Base-by-base conservation (phyloP, 2,329 filamentous ascomycete species). In the Alternaria viburni region DNA sequence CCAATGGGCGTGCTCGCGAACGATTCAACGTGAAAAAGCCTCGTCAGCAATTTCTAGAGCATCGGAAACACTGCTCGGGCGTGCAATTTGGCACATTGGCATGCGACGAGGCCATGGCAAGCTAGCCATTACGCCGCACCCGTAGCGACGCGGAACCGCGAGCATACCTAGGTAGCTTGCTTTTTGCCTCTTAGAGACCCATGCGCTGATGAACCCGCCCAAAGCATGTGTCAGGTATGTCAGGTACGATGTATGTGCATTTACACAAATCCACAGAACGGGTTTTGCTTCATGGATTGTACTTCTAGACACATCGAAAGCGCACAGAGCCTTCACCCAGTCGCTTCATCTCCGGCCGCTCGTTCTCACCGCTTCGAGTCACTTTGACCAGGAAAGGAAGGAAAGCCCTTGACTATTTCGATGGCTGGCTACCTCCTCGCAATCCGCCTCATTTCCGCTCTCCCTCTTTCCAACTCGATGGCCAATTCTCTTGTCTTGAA, bases 401-500 rank as follows among this genome's bases (percentile, higher is more conserved):
- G 49, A 41, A 52, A 52, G 28, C 30, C 49, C 19, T 50, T 17
- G 9, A 41, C 13, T 21, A 43, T 19, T 23, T 15, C 28, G 44
- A 23, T 45, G 12, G 50, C 15, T 57, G 75, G 30, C 70, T 67
- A 71, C 52, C 77, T 65, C 60, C 66, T 64, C 30, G 69, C 72
- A 49, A 78, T 74, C 60, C 74, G 66, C 49, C 71, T 67, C 45
- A 68, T 62, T 64, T 77, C 76, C 23, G 65, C 70, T 54, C 72
- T 71, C 11, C 77, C 77, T 57, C 77, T 69, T 59, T 77, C 72
- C 59, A 79, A 56, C 64, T 78, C 76, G n/a, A 68, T 65, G 6
- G 70, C 63, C 43, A 79, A 62, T 28, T 75, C 73, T 52, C 77
- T 67, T 12, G 70, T 67, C 32, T 74, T 59, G 58, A 69, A 75